Evolutionary conservation across 169 alveolate genomes (phyloP).

Genomic region (Cryptosporidium meleagridis): DNA sequence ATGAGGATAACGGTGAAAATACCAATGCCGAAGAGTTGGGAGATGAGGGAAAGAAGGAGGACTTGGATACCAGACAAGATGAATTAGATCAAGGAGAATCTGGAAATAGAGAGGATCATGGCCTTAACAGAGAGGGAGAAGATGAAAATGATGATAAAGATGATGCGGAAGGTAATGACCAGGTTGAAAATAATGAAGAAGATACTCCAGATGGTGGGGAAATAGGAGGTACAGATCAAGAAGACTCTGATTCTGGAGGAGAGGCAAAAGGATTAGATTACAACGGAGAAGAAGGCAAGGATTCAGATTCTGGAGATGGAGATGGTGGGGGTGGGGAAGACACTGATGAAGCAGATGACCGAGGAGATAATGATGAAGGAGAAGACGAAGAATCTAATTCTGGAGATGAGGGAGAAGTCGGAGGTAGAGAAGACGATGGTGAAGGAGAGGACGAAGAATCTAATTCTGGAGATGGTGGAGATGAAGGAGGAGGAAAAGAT

Average conservation of each 20-base stretch:
- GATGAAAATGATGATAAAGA: background rate
- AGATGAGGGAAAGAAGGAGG: background rate
- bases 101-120: background rate
- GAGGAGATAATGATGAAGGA: background rate
- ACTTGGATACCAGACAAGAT: background rate
- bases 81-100: background rate
- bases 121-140: background rate
- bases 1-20: background rate
- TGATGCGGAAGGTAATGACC: too few relatives aligned
- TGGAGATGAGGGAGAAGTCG: background rate
- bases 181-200: background rate
- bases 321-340: background rate
- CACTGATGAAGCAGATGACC: background rate
- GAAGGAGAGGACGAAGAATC: background rate
- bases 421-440: background rate
- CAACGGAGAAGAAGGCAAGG: background rate
- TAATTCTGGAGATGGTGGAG: background rate
- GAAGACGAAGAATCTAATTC: too few relatives aligned
- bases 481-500: background rate
- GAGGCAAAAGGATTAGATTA: background rate
- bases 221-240: background rate
- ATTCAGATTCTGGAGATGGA: background rate
- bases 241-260: background rate
- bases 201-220: background rate
- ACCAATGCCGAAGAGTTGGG: background rate